Conservation (phyloP, 2,329 filamentous ascomycete genomes). For the Fusarium sp. region DNA sequence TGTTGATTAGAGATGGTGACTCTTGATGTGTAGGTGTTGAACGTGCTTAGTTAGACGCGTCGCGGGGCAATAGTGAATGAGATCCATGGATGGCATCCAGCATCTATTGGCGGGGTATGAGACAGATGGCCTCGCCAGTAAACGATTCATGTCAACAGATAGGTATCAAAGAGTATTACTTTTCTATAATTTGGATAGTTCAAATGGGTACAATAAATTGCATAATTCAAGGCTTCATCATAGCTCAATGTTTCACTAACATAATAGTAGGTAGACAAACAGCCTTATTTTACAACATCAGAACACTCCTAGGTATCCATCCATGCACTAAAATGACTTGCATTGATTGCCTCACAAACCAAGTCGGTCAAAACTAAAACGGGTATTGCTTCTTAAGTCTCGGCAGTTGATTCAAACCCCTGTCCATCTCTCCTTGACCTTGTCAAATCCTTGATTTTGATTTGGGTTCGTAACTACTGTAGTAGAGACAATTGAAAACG, state of each 20-base stretch:
- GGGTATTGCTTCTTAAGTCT: neutral
- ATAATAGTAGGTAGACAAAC: neutral
- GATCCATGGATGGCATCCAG: neutral
- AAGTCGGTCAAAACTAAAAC: neutral
- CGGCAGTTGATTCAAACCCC: conserved; percentile 6
- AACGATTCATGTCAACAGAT: neutral
- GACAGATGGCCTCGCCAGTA: neutral
- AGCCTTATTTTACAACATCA: neutral
- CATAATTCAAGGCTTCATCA: neutral
- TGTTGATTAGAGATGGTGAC: neutral
- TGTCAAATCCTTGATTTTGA: neutral
- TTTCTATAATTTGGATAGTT: neutral
- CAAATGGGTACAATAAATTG: neutral
- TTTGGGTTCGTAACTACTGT: neutral
- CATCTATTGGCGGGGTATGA: conserved; percentile 16
- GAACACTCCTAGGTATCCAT: neutral
- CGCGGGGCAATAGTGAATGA: conserved; percentile 26
- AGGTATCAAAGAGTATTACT: neutral
- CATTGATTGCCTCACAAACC: neutral
- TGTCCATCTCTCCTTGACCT: neutral
- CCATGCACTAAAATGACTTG: neutral
- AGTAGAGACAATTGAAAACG: neutral
- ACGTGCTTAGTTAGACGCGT: conserved; percentile 31
- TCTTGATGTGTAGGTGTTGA: conserved; percentile 9
- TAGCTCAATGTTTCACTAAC: neutral